Conservation (phyloP, 352 stramenopile species). For the Phytophthora sansomeana region DNA sequence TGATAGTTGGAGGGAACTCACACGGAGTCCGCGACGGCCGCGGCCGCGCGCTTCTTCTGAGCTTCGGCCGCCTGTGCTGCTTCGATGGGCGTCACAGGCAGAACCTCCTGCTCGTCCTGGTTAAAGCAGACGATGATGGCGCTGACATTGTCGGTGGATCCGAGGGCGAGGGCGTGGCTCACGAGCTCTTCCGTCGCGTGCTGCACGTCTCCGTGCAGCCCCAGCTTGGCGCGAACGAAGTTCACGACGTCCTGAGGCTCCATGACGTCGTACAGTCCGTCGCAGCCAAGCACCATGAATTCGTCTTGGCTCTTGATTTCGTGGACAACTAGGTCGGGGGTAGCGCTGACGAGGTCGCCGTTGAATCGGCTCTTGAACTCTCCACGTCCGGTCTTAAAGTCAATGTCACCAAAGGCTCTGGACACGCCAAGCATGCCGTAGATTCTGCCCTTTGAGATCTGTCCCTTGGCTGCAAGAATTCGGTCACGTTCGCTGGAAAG, state of each 20-base stretch:
- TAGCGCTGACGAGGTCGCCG: constrained; percentile 79
- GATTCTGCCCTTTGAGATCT: constrained; percentile 85
- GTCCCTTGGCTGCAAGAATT: constrained; percentile 84
- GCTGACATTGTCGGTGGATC: constrained; percentile 87
- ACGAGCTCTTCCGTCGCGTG: constrained; percentile 86
- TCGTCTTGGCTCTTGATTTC: constrained; percentile 67
- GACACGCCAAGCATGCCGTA: constrained; percentile 87
- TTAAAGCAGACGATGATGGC: constrained; percentile 84
- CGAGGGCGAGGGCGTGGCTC: constrained; percentile 80
- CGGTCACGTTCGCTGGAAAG: constrained; percentile 75
- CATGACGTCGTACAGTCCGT: constrained; percentile 90
- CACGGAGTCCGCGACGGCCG: constrained; percentile 16
- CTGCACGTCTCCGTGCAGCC: constrained; percentile 75
- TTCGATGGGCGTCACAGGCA: constrained; percentile 46
- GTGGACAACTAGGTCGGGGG: constrained; percentile 70
- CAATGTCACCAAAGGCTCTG: constrained; percentile 84
- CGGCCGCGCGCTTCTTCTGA: constrained; percentile 41
- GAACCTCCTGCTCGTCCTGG: constrained; percentile 51
- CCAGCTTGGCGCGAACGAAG: constrained; percentile 80
- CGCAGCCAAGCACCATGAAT: constrained; percentile 85
- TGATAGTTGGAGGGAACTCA: constrained; percentile 11
- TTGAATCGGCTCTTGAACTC: constrained; percentile 87
- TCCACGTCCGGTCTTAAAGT: constrained; percentile 87
- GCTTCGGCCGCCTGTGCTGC: constrained; percentile 39
- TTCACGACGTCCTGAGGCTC: constrained; percentile 81